Evolutionary conservation across 345 rosid species (phyloP).

Genomic region (Populus tremula): DNA sequence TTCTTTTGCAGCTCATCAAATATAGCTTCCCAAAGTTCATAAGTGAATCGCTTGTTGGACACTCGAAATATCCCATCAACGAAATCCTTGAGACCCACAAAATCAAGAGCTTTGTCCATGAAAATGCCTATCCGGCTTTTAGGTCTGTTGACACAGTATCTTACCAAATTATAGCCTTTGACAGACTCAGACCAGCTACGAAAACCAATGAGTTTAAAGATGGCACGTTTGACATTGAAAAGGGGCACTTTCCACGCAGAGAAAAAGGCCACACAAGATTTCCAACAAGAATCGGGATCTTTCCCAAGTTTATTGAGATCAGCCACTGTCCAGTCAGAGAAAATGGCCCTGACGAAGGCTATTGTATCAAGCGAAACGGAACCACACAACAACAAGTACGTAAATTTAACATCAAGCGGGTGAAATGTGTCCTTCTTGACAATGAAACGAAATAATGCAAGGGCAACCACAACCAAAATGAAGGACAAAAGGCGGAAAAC

Average conservation of each 20-base stretch:
- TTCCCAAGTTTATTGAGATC: slow-evolving; percentile 18
- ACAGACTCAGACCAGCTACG: slow-evolving; percentile 60
- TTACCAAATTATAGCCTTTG: slow-evolving; percentile 45
- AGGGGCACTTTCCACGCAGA: not conserved
- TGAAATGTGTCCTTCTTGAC: slow-evolving; percentile 29
- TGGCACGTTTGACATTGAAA: slow-evolving; percentile 7
- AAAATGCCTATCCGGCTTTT: slow-evolving; percentile 16
- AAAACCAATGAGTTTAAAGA: not conserved
- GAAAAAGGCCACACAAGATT: not conserved
- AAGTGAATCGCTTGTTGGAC: slow-evolving; percentile 39
- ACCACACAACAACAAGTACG: slow-evolving; percentile 47
- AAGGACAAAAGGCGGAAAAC: slow-evolving; percentile 28
- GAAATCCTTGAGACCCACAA: slow-evolving; percentile 33
- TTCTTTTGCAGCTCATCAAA: slow-evolving; percentile 38
- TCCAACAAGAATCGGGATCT: slow-evolving; percentile 8
- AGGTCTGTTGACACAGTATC: slow-evolving; percentile 37
- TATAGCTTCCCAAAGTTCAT: slow-evolving; percentile 51
- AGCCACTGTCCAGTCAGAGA: slow-evolving; percentile 59
- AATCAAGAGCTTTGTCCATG: slow-evolving; percentile 7
- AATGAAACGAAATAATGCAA: slow-evolving; percentile 31
- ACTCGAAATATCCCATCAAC: slow-evolving; percentile 33
- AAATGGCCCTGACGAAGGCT: slow-evolving; percentile 41
- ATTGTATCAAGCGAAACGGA: slow-evolving; percentile 50
- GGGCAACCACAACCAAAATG: slow-evolving; percentile 29
- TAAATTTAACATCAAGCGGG: slow-evolving; percentile 42